Conservation (phyloP, 1,139 yeast species). For the Scheffersomyces insectosa region DNA sequence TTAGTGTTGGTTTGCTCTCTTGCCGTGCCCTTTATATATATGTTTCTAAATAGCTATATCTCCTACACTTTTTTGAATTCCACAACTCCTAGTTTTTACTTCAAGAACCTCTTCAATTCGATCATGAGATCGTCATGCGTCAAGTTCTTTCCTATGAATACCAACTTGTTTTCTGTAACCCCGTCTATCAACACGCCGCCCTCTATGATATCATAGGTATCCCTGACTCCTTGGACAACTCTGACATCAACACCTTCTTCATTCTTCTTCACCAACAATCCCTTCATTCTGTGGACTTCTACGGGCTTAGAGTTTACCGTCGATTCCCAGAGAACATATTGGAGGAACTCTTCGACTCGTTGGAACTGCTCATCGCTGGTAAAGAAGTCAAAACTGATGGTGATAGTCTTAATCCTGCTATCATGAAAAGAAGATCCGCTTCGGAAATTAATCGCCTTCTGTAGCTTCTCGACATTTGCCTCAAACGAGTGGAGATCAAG, state of each 20-base stretch:
- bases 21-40: too few relatives aligned
- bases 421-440: slow-evolving; percentile 35
- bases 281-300: slow-evolving; percentile 85
- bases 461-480: slow-evolving; percentile 33
- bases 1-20: too few relatives aligned
- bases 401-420: slow-evolving; percentile 62
- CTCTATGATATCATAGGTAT: slow-evolving; percentile 78
- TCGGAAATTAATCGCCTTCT: slow-evolving; percentile 15
- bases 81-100: neutral
- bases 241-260: slow-evolving; percentile 36
- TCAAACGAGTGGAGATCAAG: slow-evolving; percentile 84
- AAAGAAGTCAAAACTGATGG: slow-evolving; percentile 53
- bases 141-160: slow-evolving; percentile 77
- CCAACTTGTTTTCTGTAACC: slow-evolving; percentile 55
- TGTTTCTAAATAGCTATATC: too few relatives aligned
- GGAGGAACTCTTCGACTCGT: slow-evolving; percentile 60
- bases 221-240: slow-evolving; percentile 92
- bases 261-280: slow-evolving; percentile 50
- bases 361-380: slow-evolving; percentile 30
- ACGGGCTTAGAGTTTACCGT: slow-evolving; percentile 38
- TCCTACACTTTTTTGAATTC: too few relatives aligned
- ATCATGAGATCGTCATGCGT: slow-evolving; percentile 26
- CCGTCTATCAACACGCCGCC: slow-evolving; percentile 43
- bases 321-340: slow-evolving; percentile 68
- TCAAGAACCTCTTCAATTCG: slow-evolving; percentile 23